Evolutionary conservation across 306 rosid genomes (phyloP), one percentile per base, ranked within the genome.

Genomic region (Cotoneaster glaucophyllus): DNA sequence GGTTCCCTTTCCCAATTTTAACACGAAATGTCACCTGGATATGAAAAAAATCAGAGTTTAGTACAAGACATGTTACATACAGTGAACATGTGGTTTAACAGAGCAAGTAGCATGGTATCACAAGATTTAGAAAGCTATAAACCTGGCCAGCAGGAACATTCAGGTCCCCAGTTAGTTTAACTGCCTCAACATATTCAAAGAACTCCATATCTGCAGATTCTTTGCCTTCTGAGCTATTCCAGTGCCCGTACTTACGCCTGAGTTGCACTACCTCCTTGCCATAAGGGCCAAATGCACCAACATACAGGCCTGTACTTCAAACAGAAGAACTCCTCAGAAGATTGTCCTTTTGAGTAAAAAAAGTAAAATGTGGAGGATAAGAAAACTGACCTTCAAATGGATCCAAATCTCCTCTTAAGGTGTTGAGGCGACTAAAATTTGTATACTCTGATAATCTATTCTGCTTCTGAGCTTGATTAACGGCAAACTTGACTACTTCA

Each of bases 121-220:
- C 63, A 76, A 69, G 37, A 74, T 67, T 66, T 73, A 56, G 24
- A 79, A 75, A 68, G 67, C 71, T 57, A 81, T 44, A 75, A 74
- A 89, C 99, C 99, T 90, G 89, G 87, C 99, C 99, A 32, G 94
- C 98, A 81, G 98, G 99, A 79, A 96, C 93, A 84, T 93, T 96
- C 70, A 90, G 90, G 87, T 96, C 97, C 75, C 99, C 98, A 54
- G 98, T 96, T 83, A 96, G 85, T 83, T 96, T 96, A 79, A 96
- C 98, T 56, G 99, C 99, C 82, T 96, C 99, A 26, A 96, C 97
- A 82, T 96, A 96, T 84, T 96, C 98, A 31, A 93, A 93, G 84
- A 96, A 93, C 81, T 91, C 93, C 83, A 93, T 5, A 75, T 96
- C 93, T 45, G 90, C 82, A 82, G 93, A 70, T 68, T 79, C 87